Evolutionary conservation across 768 basidiomycete genomes (phyloP).

Genomic region (Neoboletus subvelutipes): DNA sequence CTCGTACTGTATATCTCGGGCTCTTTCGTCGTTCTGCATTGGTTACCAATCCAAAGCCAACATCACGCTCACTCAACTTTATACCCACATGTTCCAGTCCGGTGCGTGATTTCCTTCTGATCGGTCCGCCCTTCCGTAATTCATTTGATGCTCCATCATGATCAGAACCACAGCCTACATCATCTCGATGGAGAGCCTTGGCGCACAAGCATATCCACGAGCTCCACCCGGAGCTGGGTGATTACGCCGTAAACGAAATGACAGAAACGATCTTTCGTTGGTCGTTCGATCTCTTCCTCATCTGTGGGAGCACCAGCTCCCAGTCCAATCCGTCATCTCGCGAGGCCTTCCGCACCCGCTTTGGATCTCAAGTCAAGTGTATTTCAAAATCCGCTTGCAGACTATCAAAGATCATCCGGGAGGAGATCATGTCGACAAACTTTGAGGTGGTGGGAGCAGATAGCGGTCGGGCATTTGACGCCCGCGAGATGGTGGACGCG

Average conservation of each 20-base stretch:
- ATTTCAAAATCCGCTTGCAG: constrained; percentile 64
- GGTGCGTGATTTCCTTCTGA: constrained; percentile 38
- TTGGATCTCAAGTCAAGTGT: constrained; percentile 60
- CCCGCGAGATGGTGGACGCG: constrained; percentile 55
- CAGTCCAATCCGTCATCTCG: constrained; percentile 38
- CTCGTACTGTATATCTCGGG: constrained; percentile 62
- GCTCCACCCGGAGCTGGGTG: constrained; percentile 63
- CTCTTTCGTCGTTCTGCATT: constrained; percentile 69
- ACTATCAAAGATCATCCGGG: constrained; percentile 61
- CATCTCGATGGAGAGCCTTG: constrained; percentile 74
- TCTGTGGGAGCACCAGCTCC: constrained; percentile 57
- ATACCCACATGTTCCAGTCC: constrained; percentile 53
- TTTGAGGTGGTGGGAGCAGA: constrained; percentile 70
- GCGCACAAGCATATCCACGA: constrained; percentile 68
- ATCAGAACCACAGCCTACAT: constrained; percentile 72
- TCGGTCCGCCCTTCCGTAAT: constrained; percentile 2
- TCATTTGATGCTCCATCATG: constrained; percentile 13
- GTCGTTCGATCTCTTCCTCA: constrained; percentile 63
- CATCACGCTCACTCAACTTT: constrained; percentile 59
- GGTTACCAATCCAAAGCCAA: constrained; percentile 73
- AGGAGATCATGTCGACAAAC: constrained; percentile 76
- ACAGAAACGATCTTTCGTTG: constrained; percentile 73
- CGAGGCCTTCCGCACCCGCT: constrained; percentile 46
- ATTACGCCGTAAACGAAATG: constrained; percentile 69
- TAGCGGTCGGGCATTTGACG: constrained; percentile 49